Conservation (phyloP, 2,329 filamentous ascomycete genomes). For the Apiospora marii region DNA sequence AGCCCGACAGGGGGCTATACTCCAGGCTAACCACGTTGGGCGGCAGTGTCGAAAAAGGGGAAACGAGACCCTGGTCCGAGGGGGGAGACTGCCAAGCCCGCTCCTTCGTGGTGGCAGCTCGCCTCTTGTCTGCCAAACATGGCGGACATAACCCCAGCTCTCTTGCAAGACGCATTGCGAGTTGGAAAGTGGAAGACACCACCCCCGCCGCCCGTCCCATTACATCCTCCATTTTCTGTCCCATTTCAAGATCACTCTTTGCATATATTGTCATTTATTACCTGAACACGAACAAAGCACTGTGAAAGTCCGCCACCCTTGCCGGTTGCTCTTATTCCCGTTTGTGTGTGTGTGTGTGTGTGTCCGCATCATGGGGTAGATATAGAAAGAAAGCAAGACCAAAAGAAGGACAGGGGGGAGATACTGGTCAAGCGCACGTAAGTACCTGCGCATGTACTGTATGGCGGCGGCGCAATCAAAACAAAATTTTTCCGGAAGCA, state of each 20-base stretch:
- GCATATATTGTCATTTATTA: neutral
- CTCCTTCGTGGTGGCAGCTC: conserved; percentile 15
- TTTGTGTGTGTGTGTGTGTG: neutral
- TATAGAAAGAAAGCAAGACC: neutral
- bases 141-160: conserved; percentile 2
- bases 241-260: neutral
- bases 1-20: neutral
- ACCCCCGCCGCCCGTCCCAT: neutral
- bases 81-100: neutral
- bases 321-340: neutral
- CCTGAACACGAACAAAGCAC: neutral
- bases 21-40: neutral
- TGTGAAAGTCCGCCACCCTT: neutral
- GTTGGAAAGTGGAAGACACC: neutral
- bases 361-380: neutral
- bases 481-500: conserved; percentile 10
- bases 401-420: no score
- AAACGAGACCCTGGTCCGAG: neutral
- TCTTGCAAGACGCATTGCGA: neutral
- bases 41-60: neutral
- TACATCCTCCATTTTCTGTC: neutral
- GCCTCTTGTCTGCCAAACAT: neutral
- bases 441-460: neutral
- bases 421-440: no score
- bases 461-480: neutral